Conservation (phyloP, 495 filamentous ascomycete genomes). For the Thermothielavioides terrestris region DNA sequence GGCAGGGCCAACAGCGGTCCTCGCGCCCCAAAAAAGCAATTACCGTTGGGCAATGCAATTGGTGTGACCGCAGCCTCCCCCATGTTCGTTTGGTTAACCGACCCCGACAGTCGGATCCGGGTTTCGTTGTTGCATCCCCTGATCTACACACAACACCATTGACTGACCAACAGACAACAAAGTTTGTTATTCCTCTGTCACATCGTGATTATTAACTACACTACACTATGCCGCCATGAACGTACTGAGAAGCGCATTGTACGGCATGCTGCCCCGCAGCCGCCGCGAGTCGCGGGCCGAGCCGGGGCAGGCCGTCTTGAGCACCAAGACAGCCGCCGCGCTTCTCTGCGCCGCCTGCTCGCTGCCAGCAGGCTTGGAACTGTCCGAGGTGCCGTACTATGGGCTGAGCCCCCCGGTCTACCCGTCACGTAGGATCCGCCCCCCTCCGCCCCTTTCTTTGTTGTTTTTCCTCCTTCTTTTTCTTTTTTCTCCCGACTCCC, state of each 20-base stretch:
- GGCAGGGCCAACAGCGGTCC: background rate
- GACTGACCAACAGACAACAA: too few species aligned
- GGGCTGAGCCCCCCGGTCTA: slow-evolving; percentile 41
- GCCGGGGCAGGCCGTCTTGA: slow-evolving; percentile 12
- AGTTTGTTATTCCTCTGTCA: background rate
- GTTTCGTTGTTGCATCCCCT: too few species aligned
- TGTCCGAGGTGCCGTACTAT: slow-evolving; percentile 24
- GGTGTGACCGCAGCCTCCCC: too few species aligned
- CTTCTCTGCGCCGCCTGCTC: slow-evolving; percentile 13
- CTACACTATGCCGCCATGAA: slow-evolving; percentile 4
- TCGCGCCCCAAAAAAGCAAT: background rate
- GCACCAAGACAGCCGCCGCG: slow-evolving; percentile 12
- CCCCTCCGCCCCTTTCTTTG: background rate
- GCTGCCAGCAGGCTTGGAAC: background rate
- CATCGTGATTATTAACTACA: too few species aligned
- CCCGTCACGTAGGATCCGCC: slow-evolving; percentile 36
- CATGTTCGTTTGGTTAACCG: background rate
- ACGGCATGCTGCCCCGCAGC: background rate
- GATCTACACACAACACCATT: too few species aligned
- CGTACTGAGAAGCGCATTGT: slow-evolving; percentile 1
- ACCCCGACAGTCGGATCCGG: too few species aligned
- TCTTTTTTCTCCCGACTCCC: background rate
- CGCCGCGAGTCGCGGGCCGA: background rate
- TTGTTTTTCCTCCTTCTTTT: background rate
- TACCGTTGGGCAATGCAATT: background rate